Evolutionary conservation across 306 rosid genomes (phyloP).

Genomic region (Calophaca sinica): DNA sequence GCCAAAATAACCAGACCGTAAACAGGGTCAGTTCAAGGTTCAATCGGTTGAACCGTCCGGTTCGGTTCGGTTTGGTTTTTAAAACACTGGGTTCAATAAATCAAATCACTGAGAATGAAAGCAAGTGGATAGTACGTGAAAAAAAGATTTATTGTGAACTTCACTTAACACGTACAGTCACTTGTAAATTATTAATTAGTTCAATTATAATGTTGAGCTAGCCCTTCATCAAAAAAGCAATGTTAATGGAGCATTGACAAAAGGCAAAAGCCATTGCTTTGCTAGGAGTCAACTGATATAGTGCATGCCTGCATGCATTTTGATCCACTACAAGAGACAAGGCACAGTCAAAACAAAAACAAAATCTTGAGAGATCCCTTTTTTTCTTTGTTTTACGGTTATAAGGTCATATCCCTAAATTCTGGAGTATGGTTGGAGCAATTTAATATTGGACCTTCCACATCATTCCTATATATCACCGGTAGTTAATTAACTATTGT

Average conservation of each 20-base stretch:
- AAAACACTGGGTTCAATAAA: too few relatives aligned
- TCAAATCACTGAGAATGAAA: too few relatives aligned
- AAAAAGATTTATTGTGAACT: too few relatives aligned
- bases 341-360: not conserved
- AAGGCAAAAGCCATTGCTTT: slow-evolving; percentile 37
- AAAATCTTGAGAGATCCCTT: not conserved
- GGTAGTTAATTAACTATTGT: too few relatives aligned
- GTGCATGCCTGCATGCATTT: slow-evolving; percentile 30
- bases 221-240: slow-evolving; percentile 21
- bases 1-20: too few relatives aligned
- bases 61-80: too few relatives aligned
- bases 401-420: not conserved
- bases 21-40: too few relatives aligned
- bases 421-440: not conserved
- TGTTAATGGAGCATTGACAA: slow-evolving; percentile 41
- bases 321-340: slow-evolving; percentile 28
- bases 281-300: slow-evolving; percentile 14
- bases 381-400: not conserved
- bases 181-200: too few relatives aligned
- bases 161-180: too few relatives aligned
- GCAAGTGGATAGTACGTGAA: too few relatives aligned
- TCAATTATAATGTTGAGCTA: not conserved
- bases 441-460: not conserved
- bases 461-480: too few relatives aligned
- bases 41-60: too few relatives aligned